Evolutionary conservation across 78 protist genomes (phyloP).

Genomic region (Protostelium mycophagum): DNA sequence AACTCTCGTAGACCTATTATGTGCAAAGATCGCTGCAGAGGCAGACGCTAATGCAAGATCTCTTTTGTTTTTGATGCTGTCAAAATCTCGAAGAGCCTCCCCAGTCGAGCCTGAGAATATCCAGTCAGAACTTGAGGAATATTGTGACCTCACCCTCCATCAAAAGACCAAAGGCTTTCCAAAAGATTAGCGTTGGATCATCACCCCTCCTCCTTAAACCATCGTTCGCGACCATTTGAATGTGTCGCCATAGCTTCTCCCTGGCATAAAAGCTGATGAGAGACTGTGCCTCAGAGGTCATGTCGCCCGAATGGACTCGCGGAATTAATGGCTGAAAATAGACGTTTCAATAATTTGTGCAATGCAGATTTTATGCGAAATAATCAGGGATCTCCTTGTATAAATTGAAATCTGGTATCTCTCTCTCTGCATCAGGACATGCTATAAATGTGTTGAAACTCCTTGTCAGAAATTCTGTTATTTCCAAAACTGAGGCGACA

Average conservation of each 20-base stretch:
- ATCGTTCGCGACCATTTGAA: not conserved
- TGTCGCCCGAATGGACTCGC: too few relatives aligned
- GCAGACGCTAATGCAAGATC: not conserved
- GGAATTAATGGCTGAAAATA: too few relatives aligned
- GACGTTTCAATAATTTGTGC: too few relatives aligned
- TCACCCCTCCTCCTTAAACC: not conserved
- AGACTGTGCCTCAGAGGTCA: not conserved
- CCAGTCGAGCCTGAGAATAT: not conserved
- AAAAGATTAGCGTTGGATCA: not conserved
- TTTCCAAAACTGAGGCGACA: conserved; percentile 88
- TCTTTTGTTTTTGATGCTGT: conserved; percentile 3
- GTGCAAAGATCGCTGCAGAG: not conserved
- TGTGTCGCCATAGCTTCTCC: not conserved
- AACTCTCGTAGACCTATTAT: not conserved
- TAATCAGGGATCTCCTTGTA: conserved; percentile 55
- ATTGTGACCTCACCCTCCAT: not conserved
- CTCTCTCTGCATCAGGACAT: conserved; percentile 34
- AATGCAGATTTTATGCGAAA: conserved; percentile 50
- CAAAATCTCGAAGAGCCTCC: conserved; percentile 11
- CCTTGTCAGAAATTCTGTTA: conserved; percentile 63
- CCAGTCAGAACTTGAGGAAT: not conserved
- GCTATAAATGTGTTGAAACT: conserved; percentile 39
- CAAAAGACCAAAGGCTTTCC: not conserved
- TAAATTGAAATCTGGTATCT: conserved; percentile 37
- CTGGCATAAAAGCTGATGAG: not conserved